Conservation (phyloP, 768 basidiomycete genomes). For the Wakefieldia striispora region DNA sequence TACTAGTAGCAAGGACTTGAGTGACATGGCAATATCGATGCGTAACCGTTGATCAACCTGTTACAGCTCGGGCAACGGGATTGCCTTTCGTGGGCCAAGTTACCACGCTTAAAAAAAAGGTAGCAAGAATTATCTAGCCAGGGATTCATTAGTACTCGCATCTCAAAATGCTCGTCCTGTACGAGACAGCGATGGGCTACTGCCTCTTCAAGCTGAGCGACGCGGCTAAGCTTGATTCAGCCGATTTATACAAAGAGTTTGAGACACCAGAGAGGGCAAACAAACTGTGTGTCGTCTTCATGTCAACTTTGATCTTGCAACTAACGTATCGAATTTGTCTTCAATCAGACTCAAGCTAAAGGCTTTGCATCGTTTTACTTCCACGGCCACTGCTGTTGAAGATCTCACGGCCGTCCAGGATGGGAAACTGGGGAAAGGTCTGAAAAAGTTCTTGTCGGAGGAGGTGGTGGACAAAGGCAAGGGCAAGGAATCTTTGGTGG, state of each 20-base stretch:
- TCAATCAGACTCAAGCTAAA: constrained; percentile 85
- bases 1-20: constrained; percentile 6
- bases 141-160: neutral
- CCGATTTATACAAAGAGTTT: constrained; percentile 90
- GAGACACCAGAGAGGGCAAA: constrained; percentile 89
- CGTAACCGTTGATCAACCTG: too few relatives aligned
- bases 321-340: constrained; percentile 6
- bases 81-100: constrained; percentile 25
- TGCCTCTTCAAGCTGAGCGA: constrained; percentile 96
- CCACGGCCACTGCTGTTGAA: constrained; percentile 95
- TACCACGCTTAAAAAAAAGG: constrained; percentile 36
- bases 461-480: constrained; percentile 88
- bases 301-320: constrained; percentile 10
- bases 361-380: constrained; percentile 93
- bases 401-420: constrained; percentile 91
- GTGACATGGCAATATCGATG: too few relatives aligned
- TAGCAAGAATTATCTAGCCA: neutral
- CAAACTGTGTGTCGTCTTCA: constrained; percentile 67
- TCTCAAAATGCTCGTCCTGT: constrained; percentile 83
- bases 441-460: constrained; percentile 91
- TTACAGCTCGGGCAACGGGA: too few relatives aligned
- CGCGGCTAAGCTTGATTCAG: constrained; percentile 80
- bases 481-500: constrained; percentile 79
- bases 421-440: constrained; percentile 88
- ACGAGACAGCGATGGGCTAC: constrained; percentile 95